These are phyloP conservation scores for Tetrahymena elliotti DNA, from an alignment of 73 alveolate genomes.

Conservation along the genomic window DNA sequence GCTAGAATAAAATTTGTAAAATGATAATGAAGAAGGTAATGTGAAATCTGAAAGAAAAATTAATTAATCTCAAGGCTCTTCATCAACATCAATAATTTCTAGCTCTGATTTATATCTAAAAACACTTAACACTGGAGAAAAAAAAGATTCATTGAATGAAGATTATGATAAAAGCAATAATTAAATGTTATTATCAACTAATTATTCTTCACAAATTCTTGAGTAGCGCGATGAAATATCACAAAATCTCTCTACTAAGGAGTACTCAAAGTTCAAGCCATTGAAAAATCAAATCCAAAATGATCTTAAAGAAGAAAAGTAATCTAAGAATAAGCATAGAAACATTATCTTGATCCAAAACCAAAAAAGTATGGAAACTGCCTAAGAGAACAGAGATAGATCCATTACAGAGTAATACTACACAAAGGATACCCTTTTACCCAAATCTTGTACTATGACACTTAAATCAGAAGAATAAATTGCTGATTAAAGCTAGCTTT, in stretches of 20 bases:
- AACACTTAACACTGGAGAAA: neutral
- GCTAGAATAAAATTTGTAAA: neutral
- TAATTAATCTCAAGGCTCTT: neutral
- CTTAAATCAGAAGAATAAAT: neutral
- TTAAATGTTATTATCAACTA: too few species aligned
- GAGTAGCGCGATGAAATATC: neutral
- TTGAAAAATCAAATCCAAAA: too few species aligned
- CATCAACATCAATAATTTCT: neutral
- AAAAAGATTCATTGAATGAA: too few species aligned
- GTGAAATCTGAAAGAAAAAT: neutral
- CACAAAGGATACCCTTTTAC: neutral
- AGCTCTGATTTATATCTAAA: neutral
- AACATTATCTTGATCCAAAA: neutral
- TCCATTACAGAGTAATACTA: neutral
- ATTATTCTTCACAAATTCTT: neutral
- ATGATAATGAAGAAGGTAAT: neutral
- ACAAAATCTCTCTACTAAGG: neutral
- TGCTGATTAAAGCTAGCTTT: neutral
- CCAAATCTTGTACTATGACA: neutral
- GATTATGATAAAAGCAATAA: neutral
- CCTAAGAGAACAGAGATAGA: neutral
- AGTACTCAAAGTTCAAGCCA: neutral
- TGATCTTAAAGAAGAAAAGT: neutral
- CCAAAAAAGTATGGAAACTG: too few species aligned
- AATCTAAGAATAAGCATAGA: too few species aligned